These are phyloP conservation scores for Pisolithus orientalis DNA, from an alignment of 768 basidiomycete genomes.

Conservation along the genomic window DNA sequence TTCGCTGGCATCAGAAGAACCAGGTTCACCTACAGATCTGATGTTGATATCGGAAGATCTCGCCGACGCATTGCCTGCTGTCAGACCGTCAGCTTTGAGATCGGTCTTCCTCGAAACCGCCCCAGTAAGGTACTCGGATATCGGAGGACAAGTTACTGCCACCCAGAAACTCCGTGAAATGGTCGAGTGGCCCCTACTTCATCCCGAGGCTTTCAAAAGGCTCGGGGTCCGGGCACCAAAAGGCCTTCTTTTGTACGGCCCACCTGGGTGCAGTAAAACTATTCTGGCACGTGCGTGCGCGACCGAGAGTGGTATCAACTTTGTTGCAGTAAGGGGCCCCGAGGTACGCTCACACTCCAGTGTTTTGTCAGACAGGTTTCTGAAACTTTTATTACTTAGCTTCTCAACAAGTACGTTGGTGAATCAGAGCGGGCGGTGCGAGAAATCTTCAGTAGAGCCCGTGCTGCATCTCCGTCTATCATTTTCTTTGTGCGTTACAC, in stretches of 20 bases:
- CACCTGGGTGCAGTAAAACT: constrained; percentile 97
- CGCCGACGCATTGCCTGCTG: constrained; percentile 59
- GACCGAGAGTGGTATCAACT: constrained; percentile 90
- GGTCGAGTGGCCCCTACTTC: constrained; percentile 91
- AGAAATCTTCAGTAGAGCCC: constrained; percentile 92
- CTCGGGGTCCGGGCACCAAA: constrained; percentile 85
- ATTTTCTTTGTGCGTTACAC: constrained; percentile 78
- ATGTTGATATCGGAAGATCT: constrained; percentile 60
- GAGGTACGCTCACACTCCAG: constrained; percentile 52
- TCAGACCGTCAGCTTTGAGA: constrained; percentile 91
- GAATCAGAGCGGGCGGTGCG: constrained; percentile 94
- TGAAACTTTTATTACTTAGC: constrained; percentile 38
- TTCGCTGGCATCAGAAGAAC: constrained; percentile 3
- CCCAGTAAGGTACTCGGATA: constrained; percentile 75
- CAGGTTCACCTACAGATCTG: constrained; percentile 19
- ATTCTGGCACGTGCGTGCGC: constrained; percentile 88
- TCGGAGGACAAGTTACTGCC: constrained; percentile 78
- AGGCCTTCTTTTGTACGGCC: constrained; percentile 89
- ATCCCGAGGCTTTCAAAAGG: constrained; percentile 80
- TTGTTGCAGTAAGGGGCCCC: constrained; percentile 94
- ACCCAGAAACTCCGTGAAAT: constrained; percentile 86
- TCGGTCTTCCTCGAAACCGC: constrained; percentile 87
- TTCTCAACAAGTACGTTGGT: constrained; percentile 94
- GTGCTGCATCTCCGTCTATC: constrained; percentile 90
- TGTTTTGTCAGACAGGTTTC: neutral